Base-by-base conservation (phyloP, 1,284 basidiomycete genomes). In the Neonothopanus nambi region DNA sequence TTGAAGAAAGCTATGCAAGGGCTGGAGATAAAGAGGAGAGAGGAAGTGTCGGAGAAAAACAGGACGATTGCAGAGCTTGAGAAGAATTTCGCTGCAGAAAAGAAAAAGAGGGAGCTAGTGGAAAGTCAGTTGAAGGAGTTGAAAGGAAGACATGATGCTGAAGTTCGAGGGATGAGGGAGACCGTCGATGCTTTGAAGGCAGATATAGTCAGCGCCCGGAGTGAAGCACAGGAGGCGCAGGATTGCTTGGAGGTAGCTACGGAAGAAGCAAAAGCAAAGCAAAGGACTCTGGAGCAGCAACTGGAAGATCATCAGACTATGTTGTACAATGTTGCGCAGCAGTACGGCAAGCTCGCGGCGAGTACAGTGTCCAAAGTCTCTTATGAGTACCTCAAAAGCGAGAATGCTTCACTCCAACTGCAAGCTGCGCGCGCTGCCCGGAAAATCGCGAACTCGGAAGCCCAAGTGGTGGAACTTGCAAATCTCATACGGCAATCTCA, bases 391-490 rank as follows among this genome's bases (percentile, higher is more conserved):
- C 67, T 82, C 35, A 75, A 77, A 64, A 68, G 73, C 33, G 74
- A 81, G 30, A 65, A 76, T 42, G 48, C 65, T 5, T 61, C 65
- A 0, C 62, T 80, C 20, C 75, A 76, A 52, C 61, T 82, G 21
- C 77, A 73, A 11, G 69, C 72, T 17, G 65, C 74, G 30, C 80
- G 84, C 28, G 3, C 17, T 3, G 21, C 35, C 3, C 35, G 30
- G 56, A 87, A 85, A 63, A 70, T 87, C 5, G 81, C 79, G 30
- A 87, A 87, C 61, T 74, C 85, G 8, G 84, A 89, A 52, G 79
- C 69, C 13, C 86, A 90, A 63, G 84, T 87, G 12, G 65, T 72
- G 12, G 86, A 89, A 58, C 70, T 91, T 11, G 82, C 81, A 1
- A 68, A 79, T 54, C 73, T 90, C 28, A 74, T 87, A 59, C 81